Conservation (phyloP, 78 protist species). For the Diacronema lutheri region DNA sequence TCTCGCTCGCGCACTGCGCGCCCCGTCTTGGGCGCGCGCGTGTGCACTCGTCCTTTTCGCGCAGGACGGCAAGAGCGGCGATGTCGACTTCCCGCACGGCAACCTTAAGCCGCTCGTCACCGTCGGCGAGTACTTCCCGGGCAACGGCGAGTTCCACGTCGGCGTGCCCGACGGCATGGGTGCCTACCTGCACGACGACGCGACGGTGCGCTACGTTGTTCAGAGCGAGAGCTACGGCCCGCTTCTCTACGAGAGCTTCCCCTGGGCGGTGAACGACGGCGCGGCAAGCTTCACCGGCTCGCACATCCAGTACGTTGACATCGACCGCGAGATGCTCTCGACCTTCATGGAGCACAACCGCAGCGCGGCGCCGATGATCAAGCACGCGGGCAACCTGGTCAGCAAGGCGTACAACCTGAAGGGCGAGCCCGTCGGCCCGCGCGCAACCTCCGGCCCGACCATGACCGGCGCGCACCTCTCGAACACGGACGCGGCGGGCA, state of each 20-base stretch:
- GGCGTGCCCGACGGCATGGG: conserved; percentile 24
- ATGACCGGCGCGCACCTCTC: background rate
- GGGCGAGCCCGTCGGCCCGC: background rate
- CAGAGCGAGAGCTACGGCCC: background rate
- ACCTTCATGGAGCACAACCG: background rate
- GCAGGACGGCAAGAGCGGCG: conserved; percentile 4
- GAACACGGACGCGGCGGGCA: background rate
- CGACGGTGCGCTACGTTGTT: background rate
- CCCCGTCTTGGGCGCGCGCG: too few species aligned
- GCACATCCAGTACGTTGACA: conserved; percentile 15
- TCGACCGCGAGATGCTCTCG: background rate
- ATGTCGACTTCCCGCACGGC: background rate
- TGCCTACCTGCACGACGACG: background rate
- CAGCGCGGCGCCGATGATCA: background rate
- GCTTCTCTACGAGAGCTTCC: background rate
- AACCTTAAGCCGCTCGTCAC: background rate
- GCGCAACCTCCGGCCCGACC: background rate
- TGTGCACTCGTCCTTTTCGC: too few species aligned
- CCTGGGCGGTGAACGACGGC: background rate
- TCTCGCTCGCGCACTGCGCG: too few species aligned
- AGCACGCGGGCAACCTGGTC: background rate
- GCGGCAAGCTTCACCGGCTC: conserved; percentile 9
- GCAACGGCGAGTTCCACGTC: background rate
- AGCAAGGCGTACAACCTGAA: background rate
- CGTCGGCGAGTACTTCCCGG: conserved; percentile 12